Evolutionary conservation across 768 basidiomycete genomes (phyloP).

Genomic region (Rhizopogon roseolus): DNA sequence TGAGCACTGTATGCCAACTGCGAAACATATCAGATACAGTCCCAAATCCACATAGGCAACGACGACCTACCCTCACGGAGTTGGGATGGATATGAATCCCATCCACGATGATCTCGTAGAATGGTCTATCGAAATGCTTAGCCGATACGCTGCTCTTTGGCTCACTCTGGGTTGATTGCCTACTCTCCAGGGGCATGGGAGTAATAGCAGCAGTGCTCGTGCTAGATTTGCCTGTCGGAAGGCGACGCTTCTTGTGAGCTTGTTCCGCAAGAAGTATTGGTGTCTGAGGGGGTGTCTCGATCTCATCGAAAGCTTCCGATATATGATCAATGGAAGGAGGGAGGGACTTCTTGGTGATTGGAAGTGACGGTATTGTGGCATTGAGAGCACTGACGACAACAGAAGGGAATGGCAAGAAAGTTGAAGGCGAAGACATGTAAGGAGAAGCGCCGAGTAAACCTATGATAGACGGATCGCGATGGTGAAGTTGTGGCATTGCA

Average conservation of each 20-base stretch:
- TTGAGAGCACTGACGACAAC: constrained; percentile 11
- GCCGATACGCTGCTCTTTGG: constrained; percentile 44
- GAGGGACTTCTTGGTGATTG: constrained; percentile 11
- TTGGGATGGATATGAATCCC: constrained; percentile 91
- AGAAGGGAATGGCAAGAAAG: constrained; percentile 16
- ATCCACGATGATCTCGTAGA: constrained; percentile 87
- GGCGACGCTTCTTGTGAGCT: neutral
- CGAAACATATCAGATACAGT: neutral
- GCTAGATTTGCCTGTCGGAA: neutral
- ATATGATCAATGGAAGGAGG: constrained; percentile 17
- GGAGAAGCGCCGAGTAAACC: constrained; percentile 81
- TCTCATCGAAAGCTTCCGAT: constrained; percentile 62
- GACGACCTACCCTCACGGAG: constrained; percentile 66
- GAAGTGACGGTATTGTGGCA: constrained; percentile 4
- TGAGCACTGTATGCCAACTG: constrained; percentile 81
- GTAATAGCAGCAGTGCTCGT: constrained; percentile 6
- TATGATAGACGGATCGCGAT: constrained; percentile 89
- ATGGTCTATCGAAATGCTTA: constrained; percentile 59
- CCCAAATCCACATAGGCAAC: neutral
- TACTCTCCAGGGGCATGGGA: constrained; percentile 10
- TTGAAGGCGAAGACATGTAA: constrained; percentile 41
- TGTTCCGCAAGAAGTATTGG: constrained; percentile 28
- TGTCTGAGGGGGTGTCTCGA: constrained; percentile 50
- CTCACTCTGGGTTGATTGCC: constrained; percentile 31
- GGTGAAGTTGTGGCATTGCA: constrained; percentile 87